Evolutionary conservation across 441 rosid species (phyloP).

Genomic region (Eruca vesicaria): DNA sequence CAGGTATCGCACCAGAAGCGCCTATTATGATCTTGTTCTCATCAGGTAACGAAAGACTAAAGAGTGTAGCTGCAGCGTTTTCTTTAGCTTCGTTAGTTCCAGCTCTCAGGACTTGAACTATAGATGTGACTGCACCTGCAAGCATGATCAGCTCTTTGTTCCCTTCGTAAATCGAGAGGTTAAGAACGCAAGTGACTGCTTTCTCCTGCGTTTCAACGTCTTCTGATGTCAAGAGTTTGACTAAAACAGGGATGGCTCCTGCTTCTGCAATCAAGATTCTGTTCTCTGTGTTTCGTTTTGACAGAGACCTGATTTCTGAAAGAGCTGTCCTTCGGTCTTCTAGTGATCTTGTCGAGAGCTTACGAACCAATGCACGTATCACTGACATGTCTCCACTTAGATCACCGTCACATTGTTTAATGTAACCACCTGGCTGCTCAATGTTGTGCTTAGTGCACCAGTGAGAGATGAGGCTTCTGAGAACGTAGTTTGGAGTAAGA

Average conservation of each 20-base stretch:
- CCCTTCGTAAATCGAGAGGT: slow-evolving; percentile 77
- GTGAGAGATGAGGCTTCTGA: slow-evolving; percentile 72
- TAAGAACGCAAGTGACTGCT: slow-evolving; percentile 84
- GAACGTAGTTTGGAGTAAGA: slow-evolving; percentile 78
- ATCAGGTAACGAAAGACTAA: slow-evolving; percentile 79
- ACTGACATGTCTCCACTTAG: slow-evolving; percentile 65
- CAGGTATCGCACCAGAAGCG: slow-evolving; percentile 89
- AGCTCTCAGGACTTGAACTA: slow-evolving; percentile 79
- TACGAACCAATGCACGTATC: slow-evolving; percentile 62
- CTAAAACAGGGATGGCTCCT: slow-evolving; percentile 77
- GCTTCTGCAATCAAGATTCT: slow-evolving; percentile 82
- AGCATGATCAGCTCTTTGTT: slow-evolving; percentile 88
- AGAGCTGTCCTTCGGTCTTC: slow-evolving; percentile 68
- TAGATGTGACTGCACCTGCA: slow-evolving; percentile 80
- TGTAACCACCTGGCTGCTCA: slow-evolving; percentile 60
- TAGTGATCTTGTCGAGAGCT: slow-evolving; percentile 56
- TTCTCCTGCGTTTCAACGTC: slow-evolving; percentile 64
- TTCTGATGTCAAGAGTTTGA: slow-evolving; percentile 65
- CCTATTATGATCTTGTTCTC: slow-evolving; percentile 93
- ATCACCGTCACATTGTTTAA: slow-evolving; percentile 62
- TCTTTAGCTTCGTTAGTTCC: slow-evolving; percentile 88
- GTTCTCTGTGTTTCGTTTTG: slow-evolving; percentile 87
- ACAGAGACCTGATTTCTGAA: slow-evolving; percentile 68
- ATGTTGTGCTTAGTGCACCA: slow-evolving; percentile 72
- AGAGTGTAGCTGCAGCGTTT: slow-evolving; percentile 89